Percentiles rank a stretch among this genome's conserved stretches.
These are phyloP conservation scores for Camptophora hylomeconis DNA, from an alignment of 2,329 filamentous ascomycete genomes.

Conservation along the genomic window DNA sequence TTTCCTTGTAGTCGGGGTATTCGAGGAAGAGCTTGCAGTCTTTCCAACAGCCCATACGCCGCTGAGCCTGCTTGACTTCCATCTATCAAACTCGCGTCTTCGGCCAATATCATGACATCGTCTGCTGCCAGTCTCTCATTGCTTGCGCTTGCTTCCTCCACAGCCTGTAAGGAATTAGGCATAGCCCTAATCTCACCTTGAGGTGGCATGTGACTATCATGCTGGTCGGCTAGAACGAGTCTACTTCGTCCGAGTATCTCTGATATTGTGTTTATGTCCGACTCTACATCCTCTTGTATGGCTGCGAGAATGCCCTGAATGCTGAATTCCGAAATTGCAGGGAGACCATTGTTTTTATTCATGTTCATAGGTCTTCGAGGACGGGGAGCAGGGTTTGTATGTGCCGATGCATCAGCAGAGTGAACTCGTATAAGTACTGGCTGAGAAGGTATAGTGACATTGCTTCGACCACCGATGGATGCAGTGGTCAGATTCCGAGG, in stretches of 20 bases:
- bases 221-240: constrained; percentile 49
- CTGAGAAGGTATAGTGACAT: constrained; percentile 24
- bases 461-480: constrained; percentile 14
- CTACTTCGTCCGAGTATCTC: constrained; percentile 50
- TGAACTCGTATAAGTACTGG: constrained; percentile 32
- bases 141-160: constrained; percentile 30
- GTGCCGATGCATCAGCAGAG: constrained; percentile 24
- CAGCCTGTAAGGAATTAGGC: constrained; percentile 23
- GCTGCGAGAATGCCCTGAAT: constrained; percentile 43
- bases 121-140: constrained; percentile 25
- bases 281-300: constrained; percentile 45
- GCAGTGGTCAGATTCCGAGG: constrained; percentile 10
- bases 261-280: constrained; percentile 47
- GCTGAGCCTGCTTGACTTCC: constrained; percentile 23
- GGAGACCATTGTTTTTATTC: constrained; percentile 22
- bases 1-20: no score
- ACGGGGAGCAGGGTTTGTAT: constrained; percentile 21
- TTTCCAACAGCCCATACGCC: constrained; percentile 26
- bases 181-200: constrained; percentile 41
- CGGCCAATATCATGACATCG: constrained; percentile 25
- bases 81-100: constrained; percentile 26
- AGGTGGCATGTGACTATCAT: constrained; percentile 48
- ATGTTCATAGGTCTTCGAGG: constrained; percentile 20
- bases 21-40: constrained; percentile 13
- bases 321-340: constrained; percentile 39